Base-by-base conservation (phyloP, 139 green algal species). In the Diplosphaera chodatii region DNA sequence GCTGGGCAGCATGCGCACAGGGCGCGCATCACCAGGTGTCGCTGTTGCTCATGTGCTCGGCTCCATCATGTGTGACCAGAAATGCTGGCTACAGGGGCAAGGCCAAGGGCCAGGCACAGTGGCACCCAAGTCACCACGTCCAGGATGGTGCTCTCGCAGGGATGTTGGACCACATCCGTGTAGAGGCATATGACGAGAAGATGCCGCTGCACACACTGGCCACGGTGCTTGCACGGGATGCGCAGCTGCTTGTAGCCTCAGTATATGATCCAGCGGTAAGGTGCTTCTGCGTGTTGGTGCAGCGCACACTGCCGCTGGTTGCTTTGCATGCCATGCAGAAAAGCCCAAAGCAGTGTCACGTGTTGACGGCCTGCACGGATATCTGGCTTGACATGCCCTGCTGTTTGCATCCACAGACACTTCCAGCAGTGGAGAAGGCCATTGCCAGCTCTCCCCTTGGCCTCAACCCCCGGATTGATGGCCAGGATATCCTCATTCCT, bases 81-180 rank as follows among this genome's bases (percentile, higher is more conserved):
- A n/a, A n/a, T n/a, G n/a, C n/a, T n/a, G n/a, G n/a, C n/a, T n/a
- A n/a, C n/a, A n/a, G n/a, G n/a, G n/a, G n/a, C n/a, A n/a, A n/a
- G n/a, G n/a, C n/a, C n/a, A n/a, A n/a, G n/a, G n/a, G n/a, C n/a
- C n/a, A n/a, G n/a, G n/a, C n/a, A n/a, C n/a, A n/a, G n/a, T n/a
- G n/a, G n/a, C n/a, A n/a, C n/a, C n/a, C n/a, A n/a, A n/a, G n/a
- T n/a, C n/a, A n/a, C n/a, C n/a, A n/a, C n/a, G n/a, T n/a, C n/a
- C n/a, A n/a, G n/a, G n/a, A n/a, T n/a, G n/a, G n/a, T n/a, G n/a
- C n/a, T n/a, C n/a, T 4, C 28, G 30, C 72, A 82, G 89, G 86
- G 21, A 85, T 94, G 78, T 79, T 94, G 64, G 89, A 94, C 70
- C 77, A 82, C n/a, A 41, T 93, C 16, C 77, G 76, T 40, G 80